phyloP scores from a whole-genome alignment of 2,329 filamentous ascomycete genomes.

The Calonectria fujianensis region DNA sequence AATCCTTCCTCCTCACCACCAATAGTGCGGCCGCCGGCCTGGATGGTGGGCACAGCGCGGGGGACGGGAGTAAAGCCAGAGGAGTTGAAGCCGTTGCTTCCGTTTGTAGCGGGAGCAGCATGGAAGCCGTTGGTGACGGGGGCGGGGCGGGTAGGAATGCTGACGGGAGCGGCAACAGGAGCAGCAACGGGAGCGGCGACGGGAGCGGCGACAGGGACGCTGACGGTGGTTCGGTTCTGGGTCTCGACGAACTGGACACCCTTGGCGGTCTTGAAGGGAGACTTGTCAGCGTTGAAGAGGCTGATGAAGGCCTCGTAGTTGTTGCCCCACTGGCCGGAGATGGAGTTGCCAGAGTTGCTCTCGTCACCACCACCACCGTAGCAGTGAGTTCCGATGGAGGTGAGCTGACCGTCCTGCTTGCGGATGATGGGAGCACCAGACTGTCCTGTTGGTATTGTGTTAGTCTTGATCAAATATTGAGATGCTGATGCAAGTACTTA shows the following conservation, averaged over 20 bases:
- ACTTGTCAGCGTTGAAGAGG: constrained; percentile 33
- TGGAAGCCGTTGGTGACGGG: neutral
- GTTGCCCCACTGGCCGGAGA: constrained; percentile 48
- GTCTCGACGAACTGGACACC: constrained; percentile 33
- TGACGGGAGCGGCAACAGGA: neutral
- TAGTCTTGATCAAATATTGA: no score
- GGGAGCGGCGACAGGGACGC: neutral
- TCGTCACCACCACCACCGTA: constrained; percentile 50
- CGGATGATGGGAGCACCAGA: constrained; percentile 55
- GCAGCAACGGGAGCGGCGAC: neutral
- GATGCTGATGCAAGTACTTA: constrained; percentile 36
- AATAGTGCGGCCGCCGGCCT: neutral
- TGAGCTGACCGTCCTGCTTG: constrained; percentile 25
- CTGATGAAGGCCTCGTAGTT: constrained; percentile 47
- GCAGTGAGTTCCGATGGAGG: constrained; percentile 55
- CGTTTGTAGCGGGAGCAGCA: neutral
- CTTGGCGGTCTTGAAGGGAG: constrained; percentile 20
- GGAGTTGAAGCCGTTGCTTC: neutral
- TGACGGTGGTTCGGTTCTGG: neutral
- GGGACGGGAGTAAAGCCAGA: neutral
- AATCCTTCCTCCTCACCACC: constrained; percentile 44
- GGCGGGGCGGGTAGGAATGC: neutral
- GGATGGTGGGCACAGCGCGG: neutral
- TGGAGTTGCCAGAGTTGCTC: constrained; percentile 54
- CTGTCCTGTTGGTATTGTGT: constrained; percentile 48